Evolutionary conservation across 495 filamentous ascomycete species (phyloP).

Genomic region (Daldinia concentrica): DNA sequence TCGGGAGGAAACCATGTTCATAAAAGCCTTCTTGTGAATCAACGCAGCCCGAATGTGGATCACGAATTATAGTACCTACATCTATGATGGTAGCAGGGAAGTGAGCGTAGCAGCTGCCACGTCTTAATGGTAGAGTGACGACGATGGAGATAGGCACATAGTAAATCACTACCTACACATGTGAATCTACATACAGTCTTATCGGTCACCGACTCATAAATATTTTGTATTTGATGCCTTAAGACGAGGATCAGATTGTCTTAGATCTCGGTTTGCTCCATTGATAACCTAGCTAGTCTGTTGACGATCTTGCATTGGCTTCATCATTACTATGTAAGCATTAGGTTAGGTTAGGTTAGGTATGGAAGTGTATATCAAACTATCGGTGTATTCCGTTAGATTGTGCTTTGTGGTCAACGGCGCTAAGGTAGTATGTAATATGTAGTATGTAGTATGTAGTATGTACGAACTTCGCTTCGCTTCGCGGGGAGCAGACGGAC

Average conservation of each 20-base stretch:
- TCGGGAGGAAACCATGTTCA: conserved; percentile 26
- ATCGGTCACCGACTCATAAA: conserved; percentile 31
- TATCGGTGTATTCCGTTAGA: conserved; percentile 38
- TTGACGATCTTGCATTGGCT: conserved; percentile 41
- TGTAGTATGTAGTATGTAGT: background rate
- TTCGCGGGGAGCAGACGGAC: conserved; percentile 39
- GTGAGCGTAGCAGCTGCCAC: conserved; percentile 18
- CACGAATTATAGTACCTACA: conserved; percentile 20
- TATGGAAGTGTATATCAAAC: conserved; percentile 23
- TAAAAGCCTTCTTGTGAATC: conserved; percentile 14
- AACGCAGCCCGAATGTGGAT: conserved; percentile 30
- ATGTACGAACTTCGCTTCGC: conserved; percentile 38
- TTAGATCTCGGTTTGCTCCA: conserved; percentile 45
- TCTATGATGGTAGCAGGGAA: conserved; percentile 17
- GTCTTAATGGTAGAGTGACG: conserved; percentile 11
- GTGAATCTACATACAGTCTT: conserved; percentile 13
- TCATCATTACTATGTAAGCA: conserved; percentile 22
- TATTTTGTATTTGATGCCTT: conserved; percentile 16
- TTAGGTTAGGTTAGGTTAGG: background rate
- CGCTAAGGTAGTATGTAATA: conserved; percentile 25
- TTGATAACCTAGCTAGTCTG: conserved; percentile 32
- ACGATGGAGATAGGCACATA: conserved; percentile 10
- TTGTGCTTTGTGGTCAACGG: conserved; percentile 3
- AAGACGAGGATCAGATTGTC: conserved; percentile 35
- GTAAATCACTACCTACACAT: conserved; percentile 1